phyloP scores from a whole-genome alignment of 257 asterid species.

The Nicotiana tomentosiformis region DNA sequence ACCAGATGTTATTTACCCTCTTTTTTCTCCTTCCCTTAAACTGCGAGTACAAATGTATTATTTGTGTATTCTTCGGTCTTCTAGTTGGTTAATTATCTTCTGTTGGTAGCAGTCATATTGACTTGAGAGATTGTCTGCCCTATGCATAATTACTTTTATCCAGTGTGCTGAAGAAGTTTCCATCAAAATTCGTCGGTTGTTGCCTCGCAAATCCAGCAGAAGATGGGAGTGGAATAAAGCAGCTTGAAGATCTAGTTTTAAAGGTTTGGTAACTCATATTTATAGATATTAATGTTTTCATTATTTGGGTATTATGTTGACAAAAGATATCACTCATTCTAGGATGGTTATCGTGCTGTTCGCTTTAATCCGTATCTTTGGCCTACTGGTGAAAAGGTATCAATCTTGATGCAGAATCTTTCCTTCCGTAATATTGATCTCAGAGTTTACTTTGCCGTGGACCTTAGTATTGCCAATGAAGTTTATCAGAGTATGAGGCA shows the following conservation, averaged over 20 bases:
- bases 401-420: not conserved
- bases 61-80: not conserved
- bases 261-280: slow-evolving; percentile 31
- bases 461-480: not conserved
- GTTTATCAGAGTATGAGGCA: not conserved
- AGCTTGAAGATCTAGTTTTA: slow-evolving; percentile 59
- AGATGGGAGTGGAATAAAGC: slow-evolving; percentile 62
- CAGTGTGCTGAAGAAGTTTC: slow-evolving; percentile 72
- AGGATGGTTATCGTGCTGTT: slow-evolving; percentile 89
- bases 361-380: slow-evolving; percentile 93
- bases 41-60: not conserved
- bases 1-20: not conserved
- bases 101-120: not conserved
- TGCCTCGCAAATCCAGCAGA: slow-evolving; percentile 93
- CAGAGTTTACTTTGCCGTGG: not conserved
- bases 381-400: slow-evolving; percentile 86
- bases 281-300: not conserved
- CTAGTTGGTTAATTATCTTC: not conserved
- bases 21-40: not conserved
- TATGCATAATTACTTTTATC: not conserved
- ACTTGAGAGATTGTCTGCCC: slow-evolving; percentile 6
- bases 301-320: slow-evolving; percentile 6
- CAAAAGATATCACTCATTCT: slow-evolving; percentile 11
- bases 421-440: not conserved
- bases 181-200: slow-evolving; percentile 77